Evolutionary conservation across 495 filamentous ascomycete genomes (phyloP).

Genomic region (Neurospora pannonica): DNA sequence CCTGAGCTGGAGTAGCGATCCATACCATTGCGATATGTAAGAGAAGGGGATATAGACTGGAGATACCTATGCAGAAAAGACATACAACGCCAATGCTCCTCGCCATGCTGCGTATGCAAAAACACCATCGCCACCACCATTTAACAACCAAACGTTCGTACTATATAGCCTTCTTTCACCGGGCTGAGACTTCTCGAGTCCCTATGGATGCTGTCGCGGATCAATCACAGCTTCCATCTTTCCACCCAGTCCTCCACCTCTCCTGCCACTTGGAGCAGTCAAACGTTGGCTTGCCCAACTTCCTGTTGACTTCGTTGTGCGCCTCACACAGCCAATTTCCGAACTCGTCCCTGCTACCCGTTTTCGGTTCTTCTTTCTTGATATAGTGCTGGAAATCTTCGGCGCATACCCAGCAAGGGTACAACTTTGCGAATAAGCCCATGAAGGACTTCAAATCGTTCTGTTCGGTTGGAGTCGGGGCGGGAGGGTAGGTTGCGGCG

Average conservation of each 20-base stretch:
- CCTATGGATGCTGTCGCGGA: background rate
- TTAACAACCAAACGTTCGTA: background rate
- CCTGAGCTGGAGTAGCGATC: background rate
- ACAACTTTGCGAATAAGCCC: conserved; percentile 66
- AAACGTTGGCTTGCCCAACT: conserved; percentile 84
- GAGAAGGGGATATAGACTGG: background rate
- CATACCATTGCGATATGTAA: background rate
- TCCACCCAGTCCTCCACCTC: conserved; percentile 89
- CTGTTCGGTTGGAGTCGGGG: conserved; percentile 57
- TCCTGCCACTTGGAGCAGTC: conserved; percentile 90
- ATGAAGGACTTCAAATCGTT: conserved; percentile 71
- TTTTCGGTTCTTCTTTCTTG: conserved; percentile 56
- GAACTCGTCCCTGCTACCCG: conserved; percentile 63
- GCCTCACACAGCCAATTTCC: conserved; percentile 94
- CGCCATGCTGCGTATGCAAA: background rate
- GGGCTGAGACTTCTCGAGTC: background rate
- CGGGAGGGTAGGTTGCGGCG: conserved; percentile 71
- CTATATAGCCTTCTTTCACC: background rate
- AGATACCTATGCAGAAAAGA: background rate
- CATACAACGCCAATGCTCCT: background rate
- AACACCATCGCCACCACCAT: background rate
- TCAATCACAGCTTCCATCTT: conserved; percentile 61
- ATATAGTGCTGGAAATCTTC: conserved; percentile 86
- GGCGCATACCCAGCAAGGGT: conserved; percentile 92
- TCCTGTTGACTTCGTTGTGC: conserved; percentile 94